Evolutionary conservation across 768 basidiomycete species (phyloP).

Genomic region (Tremella mesenterica): DNA sequence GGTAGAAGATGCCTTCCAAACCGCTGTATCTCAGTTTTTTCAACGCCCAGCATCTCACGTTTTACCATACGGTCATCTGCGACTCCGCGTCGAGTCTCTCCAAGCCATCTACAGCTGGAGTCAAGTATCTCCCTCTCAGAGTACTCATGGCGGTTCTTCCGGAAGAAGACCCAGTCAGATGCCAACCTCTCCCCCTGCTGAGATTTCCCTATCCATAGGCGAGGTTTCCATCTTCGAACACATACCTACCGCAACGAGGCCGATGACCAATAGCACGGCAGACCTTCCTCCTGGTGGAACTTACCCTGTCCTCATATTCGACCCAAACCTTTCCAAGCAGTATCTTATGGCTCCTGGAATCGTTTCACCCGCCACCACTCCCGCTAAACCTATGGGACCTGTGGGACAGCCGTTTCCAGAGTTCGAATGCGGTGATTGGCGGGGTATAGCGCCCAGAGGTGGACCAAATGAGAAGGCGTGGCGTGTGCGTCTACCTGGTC

Average conservation of each 20-base stretch:
- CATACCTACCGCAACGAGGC: constrained; percentile 16
- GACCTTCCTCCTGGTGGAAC: constrained; percentile 29
- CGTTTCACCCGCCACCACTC: background rate
- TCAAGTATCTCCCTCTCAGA: constrained; percentile 8
- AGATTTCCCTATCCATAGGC: constrained; percentile 8
- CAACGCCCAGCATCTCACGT: constrained; percentile 19
- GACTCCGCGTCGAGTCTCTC: background rate
- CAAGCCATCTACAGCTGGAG: background rate
- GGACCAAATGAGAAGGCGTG: constrained; percentile 34
- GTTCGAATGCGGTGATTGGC: constrained; percentile 38
- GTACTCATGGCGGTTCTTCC: no score
- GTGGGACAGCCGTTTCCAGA: constrained; percentile 23
- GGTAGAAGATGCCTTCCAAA: background rate
- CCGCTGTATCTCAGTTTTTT: constrained; percentile 20
- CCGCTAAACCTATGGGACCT: background rate
- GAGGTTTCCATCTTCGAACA: constrained; percentile 39
- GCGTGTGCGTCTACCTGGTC: constrained; percentile 28
- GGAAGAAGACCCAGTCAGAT: background rate
- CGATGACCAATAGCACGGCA: background rate
- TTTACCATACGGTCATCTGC: constrained; percentile 31
- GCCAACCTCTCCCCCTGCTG: constrained; percentile 7
- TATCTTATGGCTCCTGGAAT: constrained; percentile 45
- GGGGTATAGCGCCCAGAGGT: constrained; percentile 18
- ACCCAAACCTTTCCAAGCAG: constrained; percentile 57
- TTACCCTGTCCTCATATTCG: constrained; percentile 63